phyloP scores from a whole-genome alignment of 2,329 filamentous ascomycete species.

The Pezicula rhizophila region DNA sequence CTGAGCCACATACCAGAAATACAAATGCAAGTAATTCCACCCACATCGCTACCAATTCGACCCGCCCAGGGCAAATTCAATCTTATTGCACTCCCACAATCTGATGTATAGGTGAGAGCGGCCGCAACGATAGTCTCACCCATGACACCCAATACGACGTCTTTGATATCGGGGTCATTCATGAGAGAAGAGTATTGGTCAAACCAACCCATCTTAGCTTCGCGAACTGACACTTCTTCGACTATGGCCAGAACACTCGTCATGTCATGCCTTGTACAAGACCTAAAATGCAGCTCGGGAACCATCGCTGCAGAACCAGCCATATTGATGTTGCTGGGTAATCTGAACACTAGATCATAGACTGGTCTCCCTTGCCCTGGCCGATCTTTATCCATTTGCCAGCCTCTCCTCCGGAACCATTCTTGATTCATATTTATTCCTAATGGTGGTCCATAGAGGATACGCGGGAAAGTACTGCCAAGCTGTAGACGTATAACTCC shows the following conservation, averaged over 20 bases:
- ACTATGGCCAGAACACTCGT: conserved; percentile 43
- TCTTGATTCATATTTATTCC: conserved; percentile 32
- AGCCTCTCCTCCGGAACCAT: conserved; percentile 51
- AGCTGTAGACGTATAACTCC: conserved; percentile 50
- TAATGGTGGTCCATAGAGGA: conserved; percentile 47
- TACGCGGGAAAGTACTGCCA: conserved; percentile 52
- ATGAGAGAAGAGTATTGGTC: conserved; percentile 51
- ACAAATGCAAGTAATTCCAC: conserved; percentile 56
- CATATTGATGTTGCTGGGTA: conserved; percentile 34
- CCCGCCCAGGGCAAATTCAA: conserved; percentile 51
- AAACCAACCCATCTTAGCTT: conserved; percentile 50
- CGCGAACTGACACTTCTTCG: conserved; percentile 38
- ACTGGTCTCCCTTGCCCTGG: conserved; percentile 44
- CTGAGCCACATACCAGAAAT: conserved; percentile 41
- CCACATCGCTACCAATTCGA: conserved; percentile 43
- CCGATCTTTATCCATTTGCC: conserved; percentile 39
- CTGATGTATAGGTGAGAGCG: conserved; percentile 47
- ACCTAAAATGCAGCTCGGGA: conserved; percentile 34
- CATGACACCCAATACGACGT: conserved; percentile 49
- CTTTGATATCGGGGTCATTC: conserved; percentile 40
- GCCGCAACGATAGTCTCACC: conserved; percentile 43
- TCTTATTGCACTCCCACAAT: conserved; percentile 38
- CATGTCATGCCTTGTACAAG: conserved; percentile 33
- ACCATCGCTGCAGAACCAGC: conserved; percentile 33
- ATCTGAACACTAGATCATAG: conserved; percentile 46